These are phyloP conservation scores for Ogataea hybrid DNA, from an alignment of 1,139 yeast genomes.

Conservation along the genomic window DNA sequence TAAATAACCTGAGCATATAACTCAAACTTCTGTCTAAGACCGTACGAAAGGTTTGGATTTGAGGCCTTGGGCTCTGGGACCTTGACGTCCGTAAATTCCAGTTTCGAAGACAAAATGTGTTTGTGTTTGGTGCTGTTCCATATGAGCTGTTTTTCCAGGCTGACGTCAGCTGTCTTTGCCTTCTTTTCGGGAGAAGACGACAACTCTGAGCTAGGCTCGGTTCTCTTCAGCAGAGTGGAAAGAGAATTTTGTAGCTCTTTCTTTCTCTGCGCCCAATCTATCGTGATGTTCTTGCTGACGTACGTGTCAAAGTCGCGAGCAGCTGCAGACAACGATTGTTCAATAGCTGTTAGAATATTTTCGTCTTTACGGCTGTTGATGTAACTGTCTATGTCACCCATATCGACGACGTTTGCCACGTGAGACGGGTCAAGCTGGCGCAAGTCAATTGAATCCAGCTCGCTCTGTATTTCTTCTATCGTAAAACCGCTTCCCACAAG, in stretches of 20 bases:
- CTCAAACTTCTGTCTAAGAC: constrained; percentile 58
- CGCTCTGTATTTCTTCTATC: constrained; percentile 81
- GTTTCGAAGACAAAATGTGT: constrained; percentile 30
- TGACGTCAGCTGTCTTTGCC: constrained; percentile 16
- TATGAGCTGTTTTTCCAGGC: constrained; percentile 23
- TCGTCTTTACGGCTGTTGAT: constrained; percentile 75
- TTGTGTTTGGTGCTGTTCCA: constrained; percentile 29
- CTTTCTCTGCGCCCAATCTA: constrained; percentile 83
- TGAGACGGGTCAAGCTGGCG: constrained; percentile 14
- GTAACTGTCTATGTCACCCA: constrained; percentile 50
- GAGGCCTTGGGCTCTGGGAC: constrained; percentile 22
- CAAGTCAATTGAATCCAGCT: constrained; percentile 41
- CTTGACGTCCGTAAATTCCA: constrained; percentile 30
- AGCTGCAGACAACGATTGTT: constrained; percentile 71
- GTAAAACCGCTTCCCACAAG: constrained; percentile 88
- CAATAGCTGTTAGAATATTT: constrained; percentile 78
- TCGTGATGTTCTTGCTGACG: constrained; percentile 66
- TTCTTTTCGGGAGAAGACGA: constrained; percentile 20
- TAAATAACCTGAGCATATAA: constrained; percentile 70
- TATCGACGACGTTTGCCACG: constrained; percentile 20
- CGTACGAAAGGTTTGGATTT: constrained; percentile 33
- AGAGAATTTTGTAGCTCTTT: constrained; percentile 69
- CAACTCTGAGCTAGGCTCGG: constrained; percentile 16
- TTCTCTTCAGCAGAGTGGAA: constrained; percentile 42
- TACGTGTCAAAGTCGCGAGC: constrained; percentile 81